Base-by-base conservation (phyloP, 1,139 yeast species). In the Geotrichum aggregatum region DNA sequence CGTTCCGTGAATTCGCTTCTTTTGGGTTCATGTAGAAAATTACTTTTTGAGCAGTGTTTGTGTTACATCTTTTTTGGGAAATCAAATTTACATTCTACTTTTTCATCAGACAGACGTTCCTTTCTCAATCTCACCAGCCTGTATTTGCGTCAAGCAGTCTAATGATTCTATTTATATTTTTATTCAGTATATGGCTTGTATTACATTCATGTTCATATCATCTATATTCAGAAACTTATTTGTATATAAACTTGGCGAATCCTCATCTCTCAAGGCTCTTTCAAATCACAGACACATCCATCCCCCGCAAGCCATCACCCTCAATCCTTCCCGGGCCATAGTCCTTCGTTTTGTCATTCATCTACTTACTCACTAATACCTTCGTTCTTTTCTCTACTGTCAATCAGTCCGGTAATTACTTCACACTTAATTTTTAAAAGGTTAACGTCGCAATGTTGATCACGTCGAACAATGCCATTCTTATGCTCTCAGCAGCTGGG, bases 401-500 rank as follows among this genome's bases (percentile, higher is more conserved):
- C n/a, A n/a, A n/a, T n/a, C n/a, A n/a, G n/a, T n/a, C n/a, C n/a
- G n/a, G n/a, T n/a, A n/a, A n/a, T n/a, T n/a, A n/a, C n/a, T n/a
- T n/a, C n/a, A n/a, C 16, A 21, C 16, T 40, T 40, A 24, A 22
- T 40, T 13, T 40, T 21, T 6, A 33, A 28, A 13, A 13, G 36
- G 13, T 33, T 18, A 13, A 28, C 26, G 22, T 2, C 28, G 22
- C 35, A 14, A 14, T n/a, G 28, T 24, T 24, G 28, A 8, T 19
- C 24, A 42, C 16, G 24, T 6, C 11, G 21, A 13, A 34, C 34
- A 42, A 42, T 34, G 13, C 45, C 30, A 18, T 34, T 24, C 35
- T 30, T 16, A 28, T 13, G 45, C 35, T 31, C 16, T 19, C 34
- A 10, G 30, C 45, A 42, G 45, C 45, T 42, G 45, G 33, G 45